phyloP scores from a whole-genome alignment of 1,139 yeast species.

The Scheffersomyces titani region DNA sequence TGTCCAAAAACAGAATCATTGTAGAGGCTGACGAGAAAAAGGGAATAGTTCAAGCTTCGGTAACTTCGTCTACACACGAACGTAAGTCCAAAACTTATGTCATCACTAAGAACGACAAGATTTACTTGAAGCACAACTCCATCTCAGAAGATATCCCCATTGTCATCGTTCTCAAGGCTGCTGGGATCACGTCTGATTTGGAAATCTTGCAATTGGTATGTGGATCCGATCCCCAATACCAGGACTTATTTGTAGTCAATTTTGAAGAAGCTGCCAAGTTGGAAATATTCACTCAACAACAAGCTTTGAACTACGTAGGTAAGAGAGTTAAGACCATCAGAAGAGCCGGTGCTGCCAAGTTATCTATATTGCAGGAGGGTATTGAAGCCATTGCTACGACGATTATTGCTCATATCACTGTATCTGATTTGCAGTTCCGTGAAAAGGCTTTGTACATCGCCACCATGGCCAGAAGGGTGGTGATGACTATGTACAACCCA shows the following conservation, averaged over 20 bases:
- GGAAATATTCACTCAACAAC: slow-evolving; percentile 88
- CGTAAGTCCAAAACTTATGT: slow-evolving; percentile 96
- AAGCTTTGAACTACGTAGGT: slow-evolving; percentile 90
- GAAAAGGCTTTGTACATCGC: slow-evolving; percentile 95
- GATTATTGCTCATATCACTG: slow-evolving; percentile 91
- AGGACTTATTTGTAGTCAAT: slow-evolving; percentile 88
- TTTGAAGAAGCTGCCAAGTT: slow-evolving; percentile 91
- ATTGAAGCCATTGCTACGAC: slow-evolving; percentile 97
- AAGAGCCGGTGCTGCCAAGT: slow-evolving; percentile 79
- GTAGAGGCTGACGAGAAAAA: slow-evolving; percentile 97
- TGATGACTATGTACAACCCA: slow-evolving; percentile 94
- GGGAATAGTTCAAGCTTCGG: slow-evolving; percentile 94
- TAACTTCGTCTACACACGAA: slow-evolving; percentile 96
- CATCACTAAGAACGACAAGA: slow-evolving; percentile 84
- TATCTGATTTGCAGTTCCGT: slow-evolving; percentile 81
- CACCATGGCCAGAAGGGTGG: slow-evolving; percentile 93
- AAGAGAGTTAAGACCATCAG: slow-evolving; percentile 89
- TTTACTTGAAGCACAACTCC: slow-evolving; percentile 91
- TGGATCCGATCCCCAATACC: slow-evolving; percentile 85
- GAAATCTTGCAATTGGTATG: slow-evolving; percentile 94
- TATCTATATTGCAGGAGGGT: slow-evolving; percentile 88
- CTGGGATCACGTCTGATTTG: slow-evolving; percentile 89
- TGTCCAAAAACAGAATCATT: slow-evolving; percentile 94
- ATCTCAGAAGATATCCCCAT: slow-evolving; percentile 95
- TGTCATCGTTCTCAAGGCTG: slow-evolving; percentile 90